phyloP scores from a whole-genome alignment of 495 filamentous ascomycete species.

The Trichocladium uniseriatum region DNA sequence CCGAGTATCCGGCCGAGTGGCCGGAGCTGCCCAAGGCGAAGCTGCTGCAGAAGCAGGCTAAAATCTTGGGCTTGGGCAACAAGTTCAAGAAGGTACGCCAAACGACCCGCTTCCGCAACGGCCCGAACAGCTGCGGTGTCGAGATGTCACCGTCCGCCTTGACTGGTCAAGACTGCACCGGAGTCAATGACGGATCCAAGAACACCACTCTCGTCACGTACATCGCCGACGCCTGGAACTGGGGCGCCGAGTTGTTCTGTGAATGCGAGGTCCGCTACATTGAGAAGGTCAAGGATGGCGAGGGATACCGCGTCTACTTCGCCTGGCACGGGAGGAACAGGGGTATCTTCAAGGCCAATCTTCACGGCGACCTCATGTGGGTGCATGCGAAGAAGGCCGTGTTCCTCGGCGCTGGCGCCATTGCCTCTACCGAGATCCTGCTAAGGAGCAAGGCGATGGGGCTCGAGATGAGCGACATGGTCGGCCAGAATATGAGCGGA shows the following conservation, averaged over 20 bases:
- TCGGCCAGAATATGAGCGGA: slow-evolving; percentile 56
- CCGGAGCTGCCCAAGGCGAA: slow-evolving; percentile 47
- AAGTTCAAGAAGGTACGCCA: slow-evolving; percentile 50
- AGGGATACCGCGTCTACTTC: slow-evolving; percentile 55
- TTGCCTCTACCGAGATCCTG: slow-evolving; percentile 59
- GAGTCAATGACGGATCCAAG: slow-evolving; percentile 61
- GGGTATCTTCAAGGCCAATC: slow-evolving; percentile 45
- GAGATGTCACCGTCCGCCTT: slow-evolving; percentile 50
- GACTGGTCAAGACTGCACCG: slow-evolving; percentile 53
- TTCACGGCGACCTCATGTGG: slow-evolving; percentile 59
- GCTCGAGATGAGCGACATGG: slow-evolving; percentile 45
- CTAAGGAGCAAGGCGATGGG: slow-evolving; percentile 54
- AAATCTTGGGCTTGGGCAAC: slow-evolving; percentile 37
- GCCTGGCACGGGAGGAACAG: slow-evolving; percentile 56
- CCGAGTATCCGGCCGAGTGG: slow-evolving; percentile 47
- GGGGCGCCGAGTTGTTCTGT: slow-evolving; percentile 66
- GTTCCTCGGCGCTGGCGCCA: slow-evolving; percentile 51
- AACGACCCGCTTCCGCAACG: slow-evolving; percentile 52
- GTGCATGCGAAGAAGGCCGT: slow-evolving; percentile 52
- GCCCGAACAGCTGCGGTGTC: slow-evolving; percentile 52
- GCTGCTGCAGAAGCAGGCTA: slow-evolving; percentile 48
- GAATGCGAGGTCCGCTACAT: slow-evolving; percentile 61
- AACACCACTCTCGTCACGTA: slow-evolving; percentile 57
- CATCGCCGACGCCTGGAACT: slow-evolving; percentile 64
- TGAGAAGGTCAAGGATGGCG: slow-evolving; percentile 39